Evolutionary conservation across 495 filamentous ascomycete species (phyloP).

Genomic region (Cryomyces antarcticus): DNA sequence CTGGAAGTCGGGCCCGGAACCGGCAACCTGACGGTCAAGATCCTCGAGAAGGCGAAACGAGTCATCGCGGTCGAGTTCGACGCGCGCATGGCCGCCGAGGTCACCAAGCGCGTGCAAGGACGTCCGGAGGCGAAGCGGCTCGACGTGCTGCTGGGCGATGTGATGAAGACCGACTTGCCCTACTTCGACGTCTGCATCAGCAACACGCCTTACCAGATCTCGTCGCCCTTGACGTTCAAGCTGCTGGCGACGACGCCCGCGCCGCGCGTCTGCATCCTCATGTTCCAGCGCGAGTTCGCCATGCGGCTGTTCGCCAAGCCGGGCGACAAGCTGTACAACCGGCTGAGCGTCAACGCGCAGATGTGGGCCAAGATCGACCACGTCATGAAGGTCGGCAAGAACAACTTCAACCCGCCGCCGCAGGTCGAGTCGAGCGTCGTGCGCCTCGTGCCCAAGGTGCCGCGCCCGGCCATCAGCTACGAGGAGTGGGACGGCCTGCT

Average conservation of each 20-base stretch:
- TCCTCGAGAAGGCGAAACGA: slow-evolving; percentile 69
- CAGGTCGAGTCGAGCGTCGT: slow-evolving; percentile 77
- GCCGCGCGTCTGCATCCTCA: slow-evolving; percentile 62
- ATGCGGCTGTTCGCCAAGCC: slow-evolving; percentile 56
- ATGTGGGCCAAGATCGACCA: slow-evolving; percentile 82
- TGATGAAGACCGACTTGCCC: slow-evolving; percentile 76
- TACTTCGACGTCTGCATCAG: slow-evolving; percentile 81
- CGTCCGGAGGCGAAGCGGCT: slow-evolving; percentile 60
- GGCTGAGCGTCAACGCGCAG: slow-evolving; percentile 77
- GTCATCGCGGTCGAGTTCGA: slow-evolving; percentile 86
- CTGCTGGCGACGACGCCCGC: slow-evolving; percentile 61
- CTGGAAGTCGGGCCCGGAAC: slow-evolving; percentile 64
- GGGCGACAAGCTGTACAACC: slow-evolving; percentile 66
- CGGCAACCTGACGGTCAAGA: slow-evolving; percentile 74
- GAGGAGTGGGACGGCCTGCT: slow-evolving; percentile 90
- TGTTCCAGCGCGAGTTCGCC: slow-evolving; percentile 73
- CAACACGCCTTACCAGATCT: slow-evolving; percentile 94
- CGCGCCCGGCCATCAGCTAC: slow-evolving; percentile 68
- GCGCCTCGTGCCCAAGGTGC: slow-evolving; percentile 54
- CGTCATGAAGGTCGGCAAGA: slow-evolving; percentile 79
- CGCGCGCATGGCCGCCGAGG: slow-evolving; percentile 88
- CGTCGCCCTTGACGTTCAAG: slow-evolving; percentile 78
- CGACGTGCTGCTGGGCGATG: slow-evolving; percentile 75
- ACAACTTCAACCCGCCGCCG: slow-evolving; percentile 90
- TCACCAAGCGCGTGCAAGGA: slow-evolving; percentile 84